Base-by-base conservation (phyloP, 2,329 filamentous ascomycete species). In the Cercospora nicotianae region DNA sequence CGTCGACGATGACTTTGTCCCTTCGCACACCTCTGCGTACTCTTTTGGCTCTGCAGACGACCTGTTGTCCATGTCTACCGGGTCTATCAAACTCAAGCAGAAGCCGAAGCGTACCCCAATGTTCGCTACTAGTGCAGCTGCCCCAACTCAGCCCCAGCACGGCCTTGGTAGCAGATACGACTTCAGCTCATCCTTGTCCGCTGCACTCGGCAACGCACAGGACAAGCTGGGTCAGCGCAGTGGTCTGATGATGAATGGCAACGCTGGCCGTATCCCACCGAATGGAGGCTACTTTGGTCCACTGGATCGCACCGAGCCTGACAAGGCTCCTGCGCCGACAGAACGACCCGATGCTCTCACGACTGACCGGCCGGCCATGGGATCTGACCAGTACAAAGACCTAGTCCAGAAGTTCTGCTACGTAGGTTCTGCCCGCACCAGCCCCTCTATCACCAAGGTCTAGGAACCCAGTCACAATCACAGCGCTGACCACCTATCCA, bases 321-420 rank as follows among this genome's bases (percentile, higher is more conserved):
- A 67, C 60, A 77, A 76, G 72, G 69, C 72, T n/a, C 69, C 73
- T 39, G 55, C 63, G 13, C 70, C 73, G 26, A 67, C 69, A 13
- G 75, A 77, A 67, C 74, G 84, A 64, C 87, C 80, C 77, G 86
- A 81, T 83, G 86, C 77, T 78, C 84, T 83, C 74, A 82, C 86
- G 13, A 83, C 85, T 45, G 86, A 87, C 76, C 88, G 90, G 76
- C 89, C 89, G 55, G 85, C 87, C 76, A 90, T 97, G 72, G 88
- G 94, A 69, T 96, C 93, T 72, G 89, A 92, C 69, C 94, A 94
- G 68, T 98, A 99, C 80, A 92, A 96, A 82, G 95, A 99, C 82
- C 87, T 99, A 72, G 91, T 99, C 80, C 94, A 96, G 85, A 97
- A 96, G 85, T 99, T 97, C 86, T 99, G 95, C 87, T 99, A 98